Base-by-base conservation (phyloP, 805 yeast species). In the Sugiyamaella marilandica region DNA sequence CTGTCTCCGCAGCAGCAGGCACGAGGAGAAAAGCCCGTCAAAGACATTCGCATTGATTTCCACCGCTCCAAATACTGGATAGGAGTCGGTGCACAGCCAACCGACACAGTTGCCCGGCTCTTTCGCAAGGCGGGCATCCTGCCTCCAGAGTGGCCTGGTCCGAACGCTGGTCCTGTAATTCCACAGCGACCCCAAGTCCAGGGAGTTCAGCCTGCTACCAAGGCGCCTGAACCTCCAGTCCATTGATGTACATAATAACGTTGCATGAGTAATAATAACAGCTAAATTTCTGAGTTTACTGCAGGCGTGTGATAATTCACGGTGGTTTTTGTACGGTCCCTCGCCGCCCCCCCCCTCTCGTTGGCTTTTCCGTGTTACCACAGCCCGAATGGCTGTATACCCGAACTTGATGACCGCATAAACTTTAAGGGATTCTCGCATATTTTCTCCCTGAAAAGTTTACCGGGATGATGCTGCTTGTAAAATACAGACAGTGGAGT, bases 71-170 rank as follows among this genome's bases (percentile, higher is more conserved):
- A 89, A 68, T 94, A 94, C 70, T 94, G 99, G 99, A 73, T 94
- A 34, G 96, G 97, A 62, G 96, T 89, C 16, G 99, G 99, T 10
- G 98, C 98, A 1, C 95, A 87, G 66, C 95, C 97, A 5, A 82
- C 92, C 21, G 90, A 85, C 43, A 74, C 94, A 2, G 95, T 92
- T 10, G 78, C 82, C 2, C 81, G 81, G 59, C 72, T 94, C 49
- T 79, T 94, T 66, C 83, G 82, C 65, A 88, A 44, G 90, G 96
- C 74, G 2, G 55, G 79, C 80, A 52, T 79, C 65, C 74, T 62
- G 75, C 88, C 72, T n/a, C 67, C 63, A 16, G 59, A 56, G 44
- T 71, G 70, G 70, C 67, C 69, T 1, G 71, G 71, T 2, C 69
- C 70, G 14, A 19, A 53, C 26, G 41, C 50, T 43, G 62, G 63